phyloP scores from a whole-genome alignment of 257 asterid genomes.

The Penstemon davidsonii region DNA sequence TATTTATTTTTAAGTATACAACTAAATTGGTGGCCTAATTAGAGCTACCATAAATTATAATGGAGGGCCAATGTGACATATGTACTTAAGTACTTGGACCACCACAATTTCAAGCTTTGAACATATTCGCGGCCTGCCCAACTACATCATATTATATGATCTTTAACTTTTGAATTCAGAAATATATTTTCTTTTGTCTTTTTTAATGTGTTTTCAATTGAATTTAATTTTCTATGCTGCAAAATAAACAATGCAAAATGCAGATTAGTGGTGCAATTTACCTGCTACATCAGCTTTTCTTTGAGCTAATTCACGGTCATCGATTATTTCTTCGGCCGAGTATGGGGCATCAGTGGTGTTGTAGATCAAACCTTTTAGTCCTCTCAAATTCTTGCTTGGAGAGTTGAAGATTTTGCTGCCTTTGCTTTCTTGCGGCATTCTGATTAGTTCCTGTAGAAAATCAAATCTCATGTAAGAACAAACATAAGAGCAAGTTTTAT shows the following conservation, averaged over 20 bases:
- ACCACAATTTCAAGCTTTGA: constrained; percentile 23
- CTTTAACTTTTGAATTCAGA: constrained; percentile 30
- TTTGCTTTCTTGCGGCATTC: constrained; percentile 69
- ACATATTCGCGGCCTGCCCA: constrained; percentile 29
- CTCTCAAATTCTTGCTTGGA: constrained; percentile 70
- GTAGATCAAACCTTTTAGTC: constrained; percentile 52
- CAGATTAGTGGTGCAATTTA: constrained; percentile 1
- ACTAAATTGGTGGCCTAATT: constrained; percentile 23
- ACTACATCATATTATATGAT: constrained; percentile 40
- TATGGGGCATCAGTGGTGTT: constrained; percentile 36
- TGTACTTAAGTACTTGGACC: constrained; percentile 12
- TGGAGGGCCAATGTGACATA: constrained; percentile 29
- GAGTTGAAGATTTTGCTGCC: constrained; percentile 42
- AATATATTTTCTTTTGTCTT: background rate
- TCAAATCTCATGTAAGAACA: constrained; percentile 20
- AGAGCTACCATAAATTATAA: constrained; percentile 20
- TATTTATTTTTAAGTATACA: background rate
- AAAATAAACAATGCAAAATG: background rate
- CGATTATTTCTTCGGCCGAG: constrained; percentile 54
- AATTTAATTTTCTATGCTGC: background rate
- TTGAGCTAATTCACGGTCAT: constrained; percentile 74
- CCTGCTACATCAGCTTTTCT: constrained; percentile 93
- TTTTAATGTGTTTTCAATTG: no score
- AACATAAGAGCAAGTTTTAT: background rate
- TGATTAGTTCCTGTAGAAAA: constrained; percentile 10